A percentile compares a stretch with the other conserved stretches of the same genome.
Evolutionary conservation across 345 rosid genomes (phyloP).

Genomic region (Murraya koenigii): DNA sequence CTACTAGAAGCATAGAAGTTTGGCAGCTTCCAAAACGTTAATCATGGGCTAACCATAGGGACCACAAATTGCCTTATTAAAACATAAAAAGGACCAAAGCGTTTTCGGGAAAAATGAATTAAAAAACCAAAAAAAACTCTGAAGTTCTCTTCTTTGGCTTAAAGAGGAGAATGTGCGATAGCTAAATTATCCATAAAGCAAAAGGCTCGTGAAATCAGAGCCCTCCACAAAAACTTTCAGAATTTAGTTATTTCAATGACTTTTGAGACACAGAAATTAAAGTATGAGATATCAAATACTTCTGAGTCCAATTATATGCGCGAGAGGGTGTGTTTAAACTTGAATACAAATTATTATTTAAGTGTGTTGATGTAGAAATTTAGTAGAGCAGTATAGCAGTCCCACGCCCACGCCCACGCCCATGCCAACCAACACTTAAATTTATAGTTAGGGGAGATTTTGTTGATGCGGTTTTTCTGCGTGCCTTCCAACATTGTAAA

Average conservation of each 20-base stretch:
- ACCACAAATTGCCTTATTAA: background rate
- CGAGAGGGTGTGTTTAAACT: too few relatives aligned
- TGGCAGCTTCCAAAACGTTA: background rate
- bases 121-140: background rate
- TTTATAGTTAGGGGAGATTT: too few relatives aligned
- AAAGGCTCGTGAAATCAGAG: background rate
- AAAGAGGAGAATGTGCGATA: conserved; percentile 12
- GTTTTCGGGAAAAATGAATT: too few relatives aligned
- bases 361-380: too few relatives aligned
- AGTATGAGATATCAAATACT: background rate
- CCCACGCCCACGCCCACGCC: too few relatives aligned
- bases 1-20: background rate
- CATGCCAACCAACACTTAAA: too few relatives aligned
- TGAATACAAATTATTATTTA: too few relatives aligned
- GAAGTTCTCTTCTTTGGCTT: conserved; percentile 7
- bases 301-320: background rate
- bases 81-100: background rate
- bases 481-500: too few relatives aligned
- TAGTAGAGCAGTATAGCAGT: too few relatives aligned
- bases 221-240: background rate
- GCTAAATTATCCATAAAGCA: background rate
- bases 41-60: background rate
- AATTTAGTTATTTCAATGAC: background rate
- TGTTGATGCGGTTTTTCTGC: too few relatives aligned
- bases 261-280: background rate